phyloP scores from a whole-genome alignment of 805 yeast genomes.

The Ogataea parapolymorpha region DNA sequence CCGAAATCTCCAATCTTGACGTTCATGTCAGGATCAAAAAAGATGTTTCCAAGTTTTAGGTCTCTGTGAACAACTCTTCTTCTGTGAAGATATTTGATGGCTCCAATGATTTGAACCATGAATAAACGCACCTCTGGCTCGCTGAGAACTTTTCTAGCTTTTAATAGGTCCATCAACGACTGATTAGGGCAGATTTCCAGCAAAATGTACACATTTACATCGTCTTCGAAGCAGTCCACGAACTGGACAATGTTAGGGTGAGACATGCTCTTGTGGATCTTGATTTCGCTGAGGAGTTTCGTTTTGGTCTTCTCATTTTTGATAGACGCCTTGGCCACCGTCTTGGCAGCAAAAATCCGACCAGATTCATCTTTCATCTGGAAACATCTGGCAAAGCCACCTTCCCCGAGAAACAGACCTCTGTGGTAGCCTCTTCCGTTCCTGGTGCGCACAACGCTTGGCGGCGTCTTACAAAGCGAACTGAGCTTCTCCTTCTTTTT shows the following conservation, averaged over 20 bases:
- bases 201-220: slow-evolving; percentile 86
- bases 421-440: slow-evolving; percentile 86
- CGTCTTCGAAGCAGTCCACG: slow-evolving; percentile 96
- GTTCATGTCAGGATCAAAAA: slow-evolving; percentile 91
- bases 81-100: slow-evolving; percentile 86
- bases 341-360: slow-evolving; percentile 88
- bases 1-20: slow-evolving; percentile 98
- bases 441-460: slow-evolving; percentile 84
- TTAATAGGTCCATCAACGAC: slow-evolving; percentile 87
- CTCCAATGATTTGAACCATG: slow-evolving; percentile 91
- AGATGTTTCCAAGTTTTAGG: slow-evolving; percentile 91
- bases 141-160: slow-evolving; percentile 75
- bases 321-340: slow-evolving; percentile 94
- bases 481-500: slow-evolving; percentile 88
- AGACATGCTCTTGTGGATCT: slow-evolving; percentile 84
- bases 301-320: slow-evolving; percentile 85
- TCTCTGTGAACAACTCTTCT: slow-evolving; percentile 95
- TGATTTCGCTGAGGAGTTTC: slow-evolving; percentile 86
- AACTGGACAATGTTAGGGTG: slow-evolving; percentile 91
- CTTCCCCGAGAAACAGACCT: slow-evolving; percentile 91
- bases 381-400: slow-evolving; percentile 98
- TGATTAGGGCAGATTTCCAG: slow-evolving; percentile 95
- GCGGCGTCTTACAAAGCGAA: slow-evolving; percentile 93
- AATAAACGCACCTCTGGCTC: slow-evolving; percentile 91
- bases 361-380: slow-evolving; percentile 93